phyloP scores from a whole-genome alignment of 106 monocot species.

The Allium sativum region DNA sequence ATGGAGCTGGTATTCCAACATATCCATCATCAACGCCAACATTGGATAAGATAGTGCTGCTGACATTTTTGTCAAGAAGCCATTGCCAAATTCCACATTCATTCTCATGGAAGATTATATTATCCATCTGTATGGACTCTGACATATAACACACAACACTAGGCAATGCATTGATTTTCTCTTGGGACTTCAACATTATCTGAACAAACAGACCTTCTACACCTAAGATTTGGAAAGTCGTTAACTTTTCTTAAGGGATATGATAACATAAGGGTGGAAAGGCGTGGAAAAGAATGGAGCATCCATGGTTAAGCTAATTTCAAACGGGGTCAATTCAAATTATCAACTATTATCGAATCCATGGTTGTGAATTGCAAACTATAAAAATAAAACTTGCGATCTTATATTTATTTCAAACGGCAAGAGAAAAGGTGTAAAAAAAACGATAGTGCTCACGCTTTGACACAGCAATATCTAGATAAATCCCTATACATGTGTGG shows the following conservation, averaged over 20 bases:
- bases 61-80: conserved; percentile 73
- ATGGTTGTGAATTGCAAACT: neutral
- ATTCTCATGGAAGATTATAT: conserved; percentile 66
- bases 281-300: conserved; percentile 83
- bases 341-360: conserved; percentile 4
- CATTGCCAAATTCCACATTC: conserved; percentile 84
- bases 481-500: no score
- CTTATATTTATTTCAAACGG: no score
- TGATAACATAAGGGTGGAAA: conserved; percentile 97
- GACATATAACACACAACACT: conserved; percentile 91
- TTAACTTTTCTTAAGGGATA: conserved; percentile 49
- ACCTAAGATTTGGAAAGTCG: conserved; percentile 89
- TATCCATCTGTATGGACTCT: conserved; percentile 77
- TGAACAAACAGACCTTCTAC: conserved; percentile 90
- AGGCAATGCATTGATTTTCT: conserved; percentile 77
- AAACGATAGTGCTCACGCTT: no score
- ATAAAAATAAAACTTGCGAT: no score
- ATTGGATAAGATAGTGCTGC: conserved; percentile 59
- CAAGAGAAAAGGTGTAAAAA: no score
- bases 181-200: conserved; percentile 94
- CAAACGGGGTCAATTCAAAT: neutral
- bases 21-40: conserved; percentile 64
- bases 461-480: no score
- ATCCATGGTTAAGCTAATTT: conserved; percentile 40
- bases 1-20: conserved; percentile 88